Conservation (phyloP, 2,329 filamentous ascomycete genomes). For the Didymella segeticola region DNA sequence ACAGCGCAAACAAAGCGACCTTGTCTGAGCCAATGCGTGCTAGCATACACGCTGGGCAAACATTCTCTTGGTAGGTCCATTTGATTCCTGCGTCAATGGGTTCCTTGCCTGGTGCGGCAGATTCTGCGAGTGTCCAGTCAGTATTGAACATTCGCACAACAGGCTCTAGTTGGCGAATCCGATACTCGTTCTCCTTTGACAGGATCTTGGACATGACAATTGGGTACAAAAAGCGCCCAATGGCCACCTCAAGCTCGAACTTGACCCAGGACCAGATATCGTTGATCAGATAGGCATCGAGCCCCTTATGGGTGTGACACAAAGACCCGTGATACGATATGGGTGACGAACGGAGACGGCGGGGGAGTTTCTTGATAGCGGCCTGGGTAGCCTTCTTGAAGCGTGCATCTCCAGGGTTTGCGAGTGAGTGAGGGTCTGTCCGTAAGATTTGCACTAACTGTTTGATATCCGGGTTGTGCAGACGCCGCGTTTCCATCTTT, state of each 20-base stretch:
- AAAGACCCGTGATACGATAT: slow-evolving; percentile 23
- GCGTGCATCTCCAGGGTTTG: background rate
- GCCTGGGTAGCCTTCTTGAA: slow-evolving; percentile 20
- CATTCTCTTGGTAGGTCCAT: slow-evolving; percentile 32
- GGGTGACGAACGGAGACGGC: slow-evolving; percentile 28
- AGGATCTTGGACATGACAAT: slow-evolving; percentile 31
- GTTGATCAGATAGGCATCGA: slow-evolving; percentile 27
- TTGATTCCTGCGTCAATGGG: slow-evolving; percentile 22
- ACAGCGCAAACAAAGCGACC: slow-evolving; percentile 32
- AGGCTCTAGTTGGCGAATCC: slow-evolving; percentile 37
- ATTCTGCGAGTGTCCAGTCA: slow-evolving; percentile 21
- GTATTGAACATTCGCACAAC: slow-evolving; percentile 35
- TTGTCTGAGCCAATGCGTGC: slow-evolving; percentile 36
- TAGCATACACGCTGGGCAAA: slow-evolving; percentile 42
- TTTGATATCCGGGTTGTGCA: slow-evolving; percentile 35
- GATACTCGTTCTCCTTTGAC: slow-evolving; percentile 20
- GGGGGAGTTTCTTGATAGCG: slow-evolving; percentile 31
- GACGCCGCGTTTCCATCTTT: slow-evolving; percentile 23
- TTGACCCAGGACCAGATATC: slow-evolving; percentile 33
- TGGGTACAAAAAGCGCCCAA: slow-evolving; percentile 38
- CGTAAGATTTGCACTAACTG: slow-evolving; percentile 30
- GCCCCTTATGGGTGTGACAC: slow-evolving; percentile 33
- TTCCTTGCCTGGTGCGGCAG: slow-evolving; percentile 24
- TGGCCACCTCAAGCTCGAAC: slow-evolving; percentile 30
- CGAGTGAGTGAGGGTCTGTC: slow-evolving; percentile 6